phyloP scores from a whole-genome alignment of 805 yeast genomes.

The Dipodascopsis uninucleata region DNA sequence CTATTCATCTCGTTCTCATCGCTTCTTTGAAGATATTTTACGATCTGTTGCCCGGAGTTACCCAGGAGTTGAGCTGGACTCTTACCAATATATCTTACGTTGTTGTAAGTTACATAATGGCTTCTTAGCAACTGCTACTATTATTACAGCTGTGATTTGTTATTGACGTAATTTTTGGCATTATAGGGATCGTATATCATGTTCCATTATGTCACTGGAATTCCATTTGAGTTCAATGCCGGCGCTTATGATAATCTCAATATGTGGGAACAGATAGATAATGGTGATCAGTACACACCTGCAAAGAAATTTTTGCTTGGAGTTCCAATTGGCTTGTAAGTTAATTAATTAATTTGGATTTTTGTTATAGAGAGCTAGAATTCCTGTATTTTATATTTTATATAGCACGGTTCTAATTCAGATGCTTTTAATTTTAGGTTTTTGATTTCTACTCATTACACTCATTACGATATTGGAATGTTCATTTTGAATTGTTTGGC shows the following conservation, averaged over 20 bases:
- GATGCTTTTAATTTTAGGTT: slow-evolving; percentile 39
- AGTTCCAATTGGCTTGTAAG: slow-evolving; percentile 75
- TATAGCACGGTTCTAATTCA: not conserved
- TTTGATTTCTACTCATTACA: slow-evolving; percentile 82
- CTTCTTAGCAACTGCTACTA: not conserved
- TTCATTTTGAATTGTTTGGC: slow-evolving; percentile 77
- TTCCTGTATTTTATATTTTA: not conserved
- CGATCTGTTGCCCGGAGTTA: slow-evolving; percentile 75
- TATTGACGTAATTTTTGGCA: not conserved
- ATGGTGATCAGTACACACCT: slow-evolving; percentile 96
- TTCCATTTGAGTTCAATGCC: slow-evolving; percentile 93
- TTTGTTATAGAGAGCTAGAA: not conserved
- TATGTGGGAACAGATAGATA: slow-evolving; percentile 97
- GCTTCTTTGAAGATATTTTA: slow-evolving; percentile 67
- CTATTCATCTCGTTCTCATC: slow-evolving; percentile 81
- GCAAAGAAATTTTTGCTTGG: slow-evolving; percentile 86
- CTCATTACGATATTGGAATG: slow-evolving; percentile 74
- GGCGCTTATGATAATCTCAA: slow-evolving; percentile 95
- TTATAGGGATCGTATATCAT: slow-evolving; percentile 72
- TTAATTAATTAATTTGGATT: not conserved
- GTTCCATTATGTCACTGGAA: slow-evolving; percentile 96
- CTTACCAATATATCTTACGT: slow-evolving; percentile 86
- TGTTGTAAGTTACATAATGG: slow-evolving; percentile 39
- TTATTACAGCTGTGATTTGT: not conserved
- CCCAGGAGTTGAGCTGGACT: slow-evolving; percentile 88